These are phyloP conservation scores for Sphaerostilbella broomeana DNA, from an alignment of 2,329 filamentous ascomycete species.

Conservation along the genomic window DNA sequence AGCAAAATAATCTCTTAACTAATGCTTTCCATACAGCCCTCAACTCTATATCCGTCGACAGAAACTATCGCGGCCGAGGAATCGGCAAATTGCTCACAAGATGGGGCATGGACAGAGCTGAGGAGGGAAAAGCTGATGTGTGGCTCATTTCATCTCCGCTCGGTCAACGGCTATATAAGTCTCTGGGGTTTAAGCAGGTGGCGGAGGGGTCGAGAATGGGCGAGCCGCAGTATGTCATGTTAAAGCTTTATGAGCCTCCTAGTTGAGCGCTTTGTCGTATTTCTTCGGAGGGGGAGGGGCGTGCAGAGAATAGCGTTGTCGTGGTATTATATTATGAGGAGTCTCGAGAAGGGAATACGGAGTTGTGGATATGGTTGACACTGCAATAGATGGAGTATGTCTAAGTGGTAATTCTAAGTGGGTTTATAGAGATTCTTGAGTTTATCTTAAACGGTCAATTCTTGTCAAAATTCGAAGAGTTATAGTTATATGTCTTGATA, in stretches of 20 bases:
- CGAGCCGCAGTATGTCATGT: slow-evolving; percentile 15
- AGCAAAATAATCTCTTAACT: background rate
- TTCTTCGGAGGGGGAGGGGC: too few relatives aligned
- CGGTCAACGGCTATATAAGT: slow-evolving; percentile 11
- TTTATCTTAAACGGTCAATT: too few relatives aligned
- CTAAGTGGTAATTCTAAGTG: too few relatives aligned
- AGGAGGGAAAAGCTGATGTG: slow-evolving; percentile 6
- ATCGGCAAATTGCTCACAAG: slow-evolving; percentile 15
- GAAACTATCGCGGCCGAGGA: slow-evolving; percentile 11
- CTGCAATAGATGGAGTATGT: too few relatives aligned
- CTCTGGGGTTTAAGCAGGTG: slow-evolving; percentile 11
- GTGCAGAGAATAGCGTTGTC: too few relatives aligned
- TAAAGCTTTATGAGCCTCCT: slow-evolving; percentile 9
- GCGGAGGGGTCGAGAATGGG: slow-evolving; percentile 12
- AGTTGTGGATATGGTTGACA: too few relatives aligned
- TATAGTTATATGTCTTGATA: too few relatives aligned
- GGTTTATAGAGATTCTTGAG: too few relatives aligned
- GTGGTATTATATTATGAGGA: too few relatives aligned
- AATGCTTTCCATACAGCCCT: slow-evolving; percentile 3
- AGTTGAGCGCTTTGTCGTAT: too few relatives aligned
- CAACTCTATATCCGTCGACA: slow-evolving; percentile 16
- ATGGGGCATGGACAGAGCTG: slow-evolving; percentile 14
- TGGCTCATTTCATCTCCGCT: slow-evolving; percentile 14
- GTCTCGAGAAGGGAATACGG: too few relatives aligned
- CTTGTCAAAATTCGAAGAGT: too few relatives aligned